Conservation (phyloP, 306 rosid genomes). For the Albizia julibrissin region DNA sequence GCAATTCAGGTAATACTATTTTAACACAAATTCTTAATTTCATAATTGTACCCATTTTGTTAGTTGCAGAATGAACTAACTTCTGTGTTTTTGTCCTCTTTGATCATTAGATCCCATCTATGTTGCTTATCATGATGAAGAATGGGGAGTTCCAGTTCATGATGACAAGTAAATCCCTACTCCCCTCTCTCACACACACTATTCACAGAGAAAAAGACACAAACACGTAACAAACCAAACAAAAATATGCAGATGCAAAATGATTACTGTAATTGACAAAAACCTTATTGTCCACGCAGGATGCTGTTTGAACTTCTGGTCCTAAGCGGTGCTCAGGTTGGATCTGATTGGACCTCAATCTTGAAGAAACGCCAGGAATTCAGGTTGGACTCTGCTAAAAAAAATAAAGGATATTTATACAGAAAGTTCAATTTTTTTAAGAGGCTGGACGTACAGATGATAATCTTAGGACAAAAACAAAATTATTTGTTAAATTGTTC, state of each 20-base stretch:
- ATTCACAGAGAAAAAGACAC: background rate
- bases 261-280: conserved; percentile 30
- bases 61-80: conserved; percentile 6
- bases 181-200: background rate
- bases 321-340: conserved; percentile 93
- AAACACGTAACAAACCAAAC: background rate
- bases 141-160: conserved; percentile 98
- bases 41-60: background rate
- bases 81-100: conserved; percentile 17
- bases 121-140: conserved; percentile 97
- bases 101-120: conserved; percentile 75
- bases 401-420: background rate
- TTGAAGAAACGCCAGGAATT: conserved; percentile 86
- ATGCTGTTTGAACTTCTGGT: conserved; percentile 85
- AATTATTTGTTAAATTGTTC: background rate
- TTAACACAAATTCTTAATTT: background rate
- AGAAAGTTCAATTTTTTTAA: background rate
- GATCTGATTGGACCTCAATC: conserved; percentile 97
- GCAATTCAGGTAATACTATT: conserved; percentile 69
- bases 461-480: background rate
- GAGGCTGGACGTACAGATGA: background rate
- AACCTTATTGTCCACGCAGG: conserved; percentile 46
- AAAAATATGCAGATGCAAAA: background rate
- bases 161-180: conserved; percentile 82
- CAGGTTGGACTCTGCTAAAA: conserved; percentile 47